Evolutionary conservation across 1,139 yeast species (phyloP).

Genomic region (Citeromyces siamensis): DNA sequence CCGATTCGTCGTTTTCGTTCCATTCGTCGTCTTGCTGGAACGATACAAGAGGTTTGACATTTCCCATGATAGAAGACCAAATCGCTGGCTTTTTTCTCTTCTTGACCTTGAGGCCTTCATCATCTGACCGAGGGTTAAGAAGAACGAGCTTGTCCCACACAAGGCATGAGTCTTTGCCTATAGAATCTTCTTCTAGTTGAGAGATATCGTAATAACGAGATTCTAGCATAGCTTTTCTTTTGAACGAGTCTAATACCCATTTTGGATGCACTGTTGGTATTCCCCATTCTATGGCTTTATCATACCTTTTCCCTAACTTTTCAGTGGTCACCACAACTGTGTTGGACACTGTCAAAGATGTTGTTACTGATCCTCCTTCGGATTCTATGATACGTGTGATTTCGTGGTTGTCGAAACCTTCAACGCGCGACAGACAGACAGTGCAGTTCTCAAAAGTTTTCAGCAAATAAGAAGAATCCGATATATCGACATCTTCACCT

Average conservation of each 20-base stretch:
- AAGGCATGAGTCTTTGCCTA: conserved; percentile 36
- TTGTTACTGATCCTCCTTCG: conserved; percentile 50
- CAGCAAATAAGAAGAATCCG: conserved; percentile 12
- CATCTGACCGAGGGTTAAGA: conserved; percentile 1
- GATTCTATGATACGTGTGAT: conserved; percentile 26
- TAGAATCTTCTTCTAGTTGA: conserved; percentile 15
- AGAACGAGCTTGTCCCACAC: conserved; percentile 32
- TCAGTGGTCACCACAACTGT: conserved; percentile 43
- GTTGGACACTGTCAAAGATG: conserved; percentile 39
- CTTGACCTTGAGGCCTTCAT: conserved; percentile 11
- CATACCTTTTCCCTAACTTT: conserved; percentile 45
- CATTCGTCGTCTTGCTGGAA: not conserved
- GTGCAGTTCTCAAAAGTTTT: conserved; percentile 15
- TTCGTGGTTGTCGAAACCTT: conserved; percentile 16
- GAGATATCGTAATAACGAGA: conserved; percentile 32
- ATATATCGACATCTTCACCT: conserved; percentile 26
- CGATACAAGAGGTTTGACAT: conserved; percentile 10
- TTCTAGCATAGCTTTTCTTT: conserved; percentile 47
- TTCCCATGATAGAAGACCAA: conserved; percentile 37
- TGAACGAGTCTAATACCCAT: conserved; percentile 58
- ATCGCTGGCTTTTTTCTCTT: conserved; percentile 18
- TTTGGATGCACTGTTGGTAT: conserved; percentile 62
- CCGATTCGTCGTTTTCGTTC: not conserved
- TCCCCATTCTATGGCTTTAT: conserved; percentile 54
- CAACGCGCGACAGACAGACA: conserved; percentile 17